A percentile compares a stretch with the other conserved stretches of the same genome.
These are phyloP conservation scores for Thelephora terrestris DNA, from an alignment of 1,284 basidiomycete species.

Conservation along the genomic window DNA sequence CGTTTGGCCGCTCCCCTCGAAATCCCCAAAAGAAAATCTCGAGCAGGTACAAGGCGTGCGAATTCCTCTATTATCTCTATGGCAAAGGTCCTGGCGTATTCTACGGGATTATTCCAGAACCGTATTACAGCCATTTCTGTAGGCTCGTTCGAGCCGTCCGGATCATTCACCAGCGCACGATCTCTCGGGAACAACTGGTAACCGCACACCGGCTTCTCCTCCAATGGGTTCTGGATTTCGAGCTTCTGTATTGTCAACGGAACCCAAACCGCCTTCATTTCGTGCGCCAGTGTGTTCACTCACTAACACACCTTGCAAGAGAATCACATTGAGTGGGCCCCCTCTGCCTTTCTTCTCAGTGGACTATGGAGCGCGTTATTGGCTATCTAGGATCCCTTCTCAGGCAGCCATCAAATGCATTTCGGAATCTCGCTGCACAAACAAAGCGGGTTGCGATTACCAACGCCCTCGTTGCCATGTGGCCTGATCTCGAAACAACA, in stretches of 20 bases:
- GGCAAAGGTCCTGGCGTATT: constrained; percentile 7
- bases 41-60: constrained; percentile 6
- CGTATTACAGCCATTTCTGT: constrained; percentile 13
- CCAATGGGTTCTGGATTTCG: constrained; percentile 9
- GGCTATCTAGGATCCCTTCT: constrained; percentile 18
- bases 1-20: not conserved
- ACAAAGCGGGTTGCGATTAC: constrained; percentile 8
- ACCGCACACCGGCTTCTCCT: constrained; percentile 3
- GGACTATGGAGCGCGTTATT: constrained; percentile 18
- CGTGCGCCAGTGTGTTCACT: constrained; percentile 15
- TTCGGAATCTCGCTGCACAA: constrained; percentile 13
- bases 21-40: constrained; percentile 3
- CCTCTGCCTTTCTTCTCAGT: constrained; percentile 11
- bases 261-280: constrained; percentile 16
- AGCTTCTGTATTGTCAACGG: constrained; percentile 15
- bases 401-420: constrained; percentile 15
- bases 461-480: constrained; percentile 15
- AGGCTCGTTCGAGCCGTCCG: constrained; percentile 11
- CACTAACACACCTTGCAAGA: constrained; percentile 9
- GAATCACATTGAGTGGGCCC: constrained; percentile 14
- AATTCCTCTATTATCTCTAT: constrained; percentile 8
- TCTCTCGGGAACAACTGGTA: constrained; percentile 5
- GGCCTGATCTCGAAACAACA: constrained; percentile 7
- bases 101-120: constrained; percentile 7
- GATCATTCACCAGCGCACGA: constrained; percentile 9